A percentile compares a stretch with the other conserved stretches of the same genome.
phyloP scores from a whole-genome alignment of 73 alveolate species.

The Paramecium octaurelia region DNA sequence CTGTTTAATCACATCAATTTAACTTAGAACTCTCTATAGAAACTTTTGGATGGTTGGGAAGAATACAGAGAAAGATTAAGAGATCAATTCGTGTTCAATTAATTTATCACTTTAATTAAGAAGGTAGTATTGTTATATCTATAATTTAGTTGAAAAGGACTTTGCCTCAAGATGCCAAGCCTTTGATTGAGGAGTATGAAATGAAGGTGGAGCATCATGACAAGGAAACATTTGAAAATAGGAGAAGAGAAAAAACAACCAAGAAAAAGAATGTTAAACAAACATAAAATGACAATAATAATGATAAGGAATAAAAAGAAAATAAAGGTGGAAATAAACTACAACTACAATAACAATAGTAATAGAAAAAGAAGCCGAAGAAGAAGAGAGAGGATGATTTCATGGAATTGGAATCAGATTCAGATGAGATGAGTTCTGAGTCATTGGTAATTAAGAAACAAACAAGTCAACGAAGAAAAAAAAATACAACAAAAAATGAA shows the following conservation, averaged over 20 bases:
- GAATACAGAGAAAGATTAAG: not conserved
- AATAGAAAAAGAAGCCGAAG: not conserved
- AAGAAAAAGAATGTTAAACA: not conserved
- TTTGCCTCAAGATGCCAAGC: not conserved
- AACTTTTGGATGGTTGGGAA: constrained; percentile 7
- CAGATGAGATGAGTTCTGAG: not conserved
- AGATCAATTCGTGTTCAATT: not conserved
- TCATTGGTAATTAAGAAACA: not conserved
- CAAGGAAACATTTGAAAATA: constrained; percentile 13
- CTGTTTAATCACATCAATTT: not conserved
- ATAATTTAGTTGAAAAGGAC: not conserved
- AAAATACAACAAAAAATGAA: not conserved
- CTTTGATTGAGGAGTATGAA: constrained; percentile 10
- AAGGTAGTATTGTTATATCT: not conserved
- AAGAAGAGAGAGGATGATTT: not conserved
- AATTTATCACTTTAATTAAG: not conserved
- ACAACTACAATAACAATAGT: not conserved
- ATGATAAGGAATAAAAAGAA: not conserved
- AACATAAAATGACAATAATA: not conserved
- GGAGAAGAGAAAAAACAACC: constrained; percentile 12
- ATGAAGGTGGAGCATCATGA: constrained; percentile 21
- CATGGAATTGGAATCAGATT: not conserved
- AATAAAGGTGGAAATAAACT: not conserved
- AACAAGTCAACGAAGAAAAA: not conserved
- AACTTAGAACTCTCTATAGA: not conserved